A percentile compares a stretch with the other conserved stretches of the same genome.
Evolutionary conservation across 257 asterid genomes (phyloP).

Genomic region (Solanum megistacrolobum): DNA sequence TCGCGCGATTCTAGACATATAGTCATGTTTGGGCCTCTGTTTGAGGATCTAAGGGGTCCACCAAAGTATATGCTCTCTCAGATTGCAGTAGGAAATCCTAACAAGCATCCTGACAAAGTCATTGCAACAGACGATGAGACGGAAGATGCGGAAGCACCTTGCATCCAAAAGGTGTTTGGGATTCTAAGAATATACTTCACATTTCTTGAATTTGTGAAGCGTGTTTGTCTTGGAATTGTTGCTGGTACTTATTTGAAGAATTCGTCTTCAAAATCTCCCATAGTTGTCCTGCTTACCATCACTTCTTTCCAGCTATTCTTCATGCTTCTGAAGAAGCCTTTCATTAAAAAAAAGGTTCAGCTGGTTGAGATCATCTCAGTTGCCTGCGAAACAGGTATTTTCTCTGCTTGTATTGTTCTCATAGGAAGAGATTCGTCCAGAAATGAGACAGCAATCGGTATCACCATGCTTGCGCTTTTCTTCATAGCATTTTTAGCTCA

Average conservation of each 20-base stretch:
- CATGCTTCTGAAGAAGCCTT: slow-evolving; percentile 90
- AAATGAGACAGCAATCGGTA: slow-evolving; percentile 46
- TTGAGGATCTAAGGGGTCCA: slow-evolving; percentile 93
- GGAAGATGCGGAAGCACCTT: slow-evolving; percentile 92
- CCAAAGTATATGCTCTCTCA: slow-evolving; percentile 96
- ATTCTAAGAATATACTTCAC: slow-evolving; percentile 85
- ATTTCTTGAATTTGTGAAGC: slow-evolving; percentile 44
- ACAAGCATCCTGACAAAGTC: slow-evolving; percentile 39
- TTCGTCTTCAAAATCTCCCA: slow-evolving; percentile 47
- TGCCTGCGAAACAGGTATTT: slow-evolving; percentile 40
- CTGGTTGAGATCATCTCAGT: slow-evolving; percentile 75
- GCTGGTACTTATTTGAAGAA: slow-evolving; percentile 55
- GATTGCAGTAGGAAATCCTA: slow-evolving; percentile 35
- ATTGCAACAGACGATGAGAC: slow-evolving; percentile 84
- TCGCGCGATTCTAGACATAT: slow-evolving; percentile 26
- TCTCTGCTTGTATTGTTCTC: slow-evolving; percentile 41
- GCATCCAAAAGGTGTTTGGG: slow-evolving; percentile 73
- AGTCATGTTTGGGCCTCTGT: slow-evolving; percentile 68
- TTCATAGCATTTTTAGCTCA: slow-evolving; percentile 35
- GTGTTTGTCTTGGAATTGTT: slow-evolving; percentile 52
- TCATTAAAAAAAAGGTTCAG: slow-evolving; percentile 76
- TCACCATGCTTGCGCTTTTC: slow-evolving; percentile 50
- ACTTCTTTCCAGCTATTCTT: slow-evolving; percentile 79
- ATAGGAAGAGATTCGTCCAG: slow-evolving; percentile 25
- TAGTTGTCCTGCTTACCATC: slow-evolving; percentile 39